Base-by-base conservation (phyloP, 2,329 filamentous ascomycete species). In the Colletotrichum australisinense region DNA sequence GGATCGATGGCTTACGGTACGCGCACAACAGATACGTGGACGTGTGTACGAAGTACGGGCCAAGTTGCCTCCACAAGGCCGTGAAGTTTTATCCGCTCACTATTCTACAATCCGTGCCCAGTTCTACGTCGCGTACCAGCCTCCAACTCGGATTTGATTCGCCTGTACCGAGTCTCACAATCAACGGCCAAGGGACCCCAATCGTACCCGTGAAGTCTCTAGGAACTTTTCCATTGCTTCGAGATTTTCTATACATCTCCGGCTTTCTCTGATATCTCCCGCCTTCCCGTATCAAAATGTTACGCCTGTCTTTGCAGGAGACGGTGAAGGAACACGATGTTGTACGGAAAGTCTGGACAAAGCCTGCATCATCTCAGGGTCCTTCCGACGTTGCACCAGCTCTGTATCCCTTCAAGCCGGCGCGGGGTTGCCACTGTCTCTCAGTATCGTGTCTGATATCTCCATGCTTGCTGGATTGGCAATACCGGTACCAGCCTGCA, bases 11-110 rank as follows among this genome's bases (percentile, higher is more conserved):
- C 32, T 55, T 35, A 70, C 52, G 12, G 42, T 26, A 46, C 46
- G 32, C 55, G 52, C 22, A 68, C 58, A 59, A 32, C 67, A 65
- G 67, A 56, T 65, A 65, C 60, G 28, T 69, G 46, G 46, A 67
- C n/a, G 32, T 24, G 16, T 22, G 22, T 53, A 28, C 14, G 22
- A 22, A 28, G 42, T 16, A 42, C 38, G 38, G 32, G 30, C 46
- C 19, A n/a, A 53, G 46, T n/a, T 24, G 22, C 32, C 8, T 60
- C 63, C 63, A 58, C 35, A 42, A 57, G 57, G 63, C 49, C 38
- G 38, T 19, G 38, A 49, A 49, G 16, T 3, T 19, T 8, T 67
- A 32, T 53, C 67, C 58, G 38, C 60, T 30, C 35, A 52, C 24
- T 19, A 8, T 52, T 63, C 38, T 53, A 46, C 24, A 26, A 52